phyloP scores from a whole-genome alignment of 2,329 filamentous ascomycete genomes.

The Monilinia vaccinii-corymbosi region DNA sequence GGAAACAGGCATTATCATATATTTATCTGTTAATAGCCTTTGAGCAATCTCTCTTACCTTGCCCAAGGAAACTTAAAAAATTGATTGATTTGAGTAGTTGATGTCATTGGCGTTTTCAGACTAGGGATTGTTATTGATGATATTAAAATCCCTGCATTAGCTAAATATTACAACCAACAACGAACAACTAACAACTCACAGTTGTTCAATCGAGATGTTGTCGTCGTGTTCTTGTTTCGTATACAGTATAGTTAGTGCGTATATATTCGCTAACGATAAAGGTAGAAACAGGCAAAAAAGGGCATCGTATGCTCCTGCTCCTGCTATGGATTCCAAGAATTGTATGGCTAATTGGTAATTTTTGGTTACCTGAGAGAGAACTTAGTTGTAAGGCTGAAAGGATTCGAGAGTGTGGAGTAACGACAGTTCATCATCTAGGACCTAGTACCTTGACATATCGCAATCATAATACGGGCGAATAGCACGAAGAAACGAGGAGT shows the following conservation, averaged over 20 bases:
- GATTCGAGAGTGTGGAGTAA: background rate
- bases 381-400: conserved; percentile 10
- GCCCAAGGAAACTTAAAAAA: too few relatives aligned
- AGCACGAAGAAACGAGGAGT: too few relatives aligned
- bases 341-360: background rate
- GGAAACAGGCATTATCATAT: too few relatives aligned
- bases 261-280: background rate
- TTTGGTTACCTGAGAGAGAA: conserved; percentile 1
- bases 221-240: background rate
- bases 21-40: too few relatives aligned
- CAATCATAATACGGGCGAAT: too few relatives aligned
- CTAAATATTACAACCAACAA: background rate
- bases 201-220: background rate
- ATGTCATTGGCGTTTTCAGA: background rate
- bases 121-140: background rate
- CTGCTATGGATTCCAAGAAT: background rate
- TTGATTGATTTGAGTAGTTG: too few relatives aligned
- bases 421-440: background rate
- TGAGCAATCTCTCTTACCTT: too few relatives aligned
- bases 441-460: too few relatives aligned
- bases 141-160: background rate
- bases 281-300: background rate
- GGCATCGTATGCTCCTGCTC: too few relatives aligned
- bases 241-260: background rate
- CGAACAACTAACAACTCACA: background rate